Base-by-base conservation (phyloP, 495 filamentous ascomycete species). In the Annulohypoxylon stygium region DNA sequence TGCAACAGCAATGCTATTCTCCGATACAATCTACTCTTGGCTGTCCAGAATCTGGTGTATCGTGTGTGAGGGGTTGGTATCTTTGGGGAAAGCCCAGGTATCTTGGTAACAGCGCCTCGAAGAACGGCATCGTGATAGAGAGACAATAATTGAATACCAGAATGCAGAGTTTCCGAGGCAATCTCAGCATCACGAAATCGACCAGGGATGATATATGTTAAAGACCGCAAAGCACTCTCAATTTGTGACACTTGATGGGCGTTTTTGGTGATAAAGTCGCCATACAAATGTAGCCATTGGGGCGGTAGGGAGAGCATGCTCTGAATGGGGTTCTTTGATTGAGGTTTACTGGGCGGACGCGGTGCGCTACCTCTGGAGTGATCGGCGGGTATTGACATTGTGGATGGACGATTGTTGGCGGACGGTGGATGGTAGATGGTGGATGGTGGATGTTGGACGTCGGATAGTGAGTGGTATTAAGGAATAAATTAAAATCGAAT, bases 201-300 rank as follows among this genome's bases (percentile, higher is more conserved):
- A 67, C 95, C 93, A 54, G 96, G 96, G 26, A 99, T 95, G 75
- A 99, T 95, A 79, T 98, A 98, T 20, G 95, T 97, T 59, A 99
- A 83, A 4, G 93, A 95, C 20, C 97, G 89, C 76, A 99, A 83
- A 14, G 93, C 93, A 47, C 92, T 95, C 83, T 99, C 96, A 65
- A 99, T 95, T 79, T 97, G 94, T 12, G 91, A 90, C 61, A 99
- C 93, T 23, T 95, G 93, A 79, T 92, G 90, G 61, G 93, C 87
- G 81, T 99, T 98, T 82, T 95, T 95, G 43, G 92, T 93, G 83
- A 99, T 94, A 81, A 98, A 97, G 66, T 95, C 90, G 75, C 90
- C 90, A 82, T 99, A 99, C 76, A 92, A 87, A 59, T 87, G 83
- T 34, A 97, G 81, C 91, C 90, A 95, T 81, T 90, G 90, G 0